A percentile compares a stretch with the other conserved stretches of the same genome.
Evolutionary conservation across 495 filamentous ascomycete genomes (phyloP).

Genomic region (Recurvomyces mirabilis): DNA sequence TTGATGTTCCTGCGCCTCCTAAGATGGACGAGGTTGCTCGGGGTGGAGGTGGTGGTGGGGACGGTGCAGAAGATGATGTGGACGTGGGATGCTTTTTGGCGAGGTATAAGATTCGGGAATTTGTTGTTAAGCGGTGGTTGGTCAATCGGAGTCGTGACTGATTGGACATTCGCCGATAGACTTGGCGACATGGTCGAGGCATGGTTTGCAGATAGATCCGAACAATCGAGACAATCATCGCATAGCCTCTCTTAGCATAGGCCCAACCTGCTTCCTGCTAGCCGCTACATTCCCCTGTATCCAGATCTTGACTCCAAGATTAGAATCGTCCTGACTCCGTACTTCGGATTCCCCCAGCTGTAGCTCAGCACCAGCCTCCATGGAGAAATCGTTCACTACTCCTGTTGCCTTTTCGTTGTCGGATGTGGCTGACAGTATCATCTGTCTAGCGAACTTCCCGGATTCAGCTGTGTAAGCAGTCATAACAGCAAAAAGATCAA

Average conservation of each 20-base stretch:
- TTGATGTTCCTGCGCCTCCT: constrained; percentile 72
- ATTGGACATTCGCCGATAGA: too few species aligned
- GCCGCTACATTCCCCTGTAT: constrained; percentile 51
- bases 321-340: constrained; percentile 37
- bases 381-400: too few species aligned
- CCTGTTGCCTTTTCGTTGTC: constrained; percentile 46
- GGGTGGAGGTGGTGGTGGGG: too few species aligned
- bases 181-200: too few species aligned
- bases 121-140: constrained; percentile 70
- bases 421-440: constrained; percentile 44
- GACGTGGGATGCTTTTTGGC: constrained; percentile 47
- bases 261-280: constrained; percentile 85
- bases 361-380: constrained; percentile 28
- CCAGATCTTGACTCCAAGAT: constrained; percentile 21
- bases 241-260: constrained; percentile 55
- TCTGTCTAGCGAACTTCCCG: constrained; percentile 55
- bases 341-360: constrained; percentile 43
- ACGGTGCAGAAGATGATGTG: constrained; percentile 31
- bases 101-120: constrained; percentile 70
- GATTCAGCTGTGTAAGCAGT: constrained; percentile 47
- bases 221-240: too few species aligned
- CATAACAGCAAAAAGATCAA: constrained; percentile 68
- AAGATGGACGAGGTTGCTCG: constrained; percentile 31
- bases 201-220: too few species aligned
- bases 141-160: constrained; percentile 51